phyloP scores from a whole-genome alignment of 169 alveolate genomes.

The Perkinsus marinus region DNA sequence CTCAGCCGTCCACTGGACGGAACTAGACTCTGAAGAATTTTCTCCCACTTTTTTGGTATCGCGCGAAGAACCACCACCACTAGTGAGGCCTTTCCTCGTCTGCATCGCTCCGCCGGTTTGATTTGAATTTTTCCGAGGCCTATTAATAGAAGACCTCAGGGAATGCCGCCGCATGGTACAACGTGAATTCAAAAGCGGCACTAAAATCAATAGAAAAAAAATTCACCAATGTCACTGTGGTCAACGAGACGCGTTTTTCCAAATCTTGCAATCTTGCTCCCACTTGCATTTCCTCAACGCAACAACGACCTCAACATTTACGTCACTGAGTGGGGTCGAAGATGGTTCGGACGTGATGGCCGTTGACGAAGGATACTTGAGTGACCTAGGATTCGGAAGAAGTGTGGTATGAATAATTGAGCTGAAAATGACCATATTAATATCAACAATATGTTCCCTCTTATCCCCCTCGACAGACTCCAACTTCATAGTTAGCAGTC shows the following conservation, averaged over 20 bases:
- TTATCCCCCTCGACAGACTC: neutral
- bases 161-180: neutral
- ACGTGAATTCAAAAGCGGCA: neutral
- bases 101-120: neutral
- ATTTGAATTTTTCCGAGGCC: neutral
- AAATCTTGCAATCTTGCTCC: neutral
- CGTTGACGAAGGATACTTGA: neutral
- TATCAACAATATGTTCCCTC: neutral
- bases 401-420: neutral
- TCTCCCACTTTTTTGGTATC: no score
- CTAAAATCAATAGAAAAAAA: neutral
- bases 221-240: neutral
- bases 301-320: neutral
- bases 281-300: neutral
- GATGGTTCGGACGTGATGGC: neutral
- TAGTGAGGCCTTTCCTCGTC: no score
- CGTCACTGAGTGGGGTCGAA: neutral
- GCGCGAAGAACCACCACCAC: no score
- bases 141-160: neutral
- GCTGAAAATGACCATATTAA: neutral
- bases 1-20: neutral
- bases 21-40: neutral
- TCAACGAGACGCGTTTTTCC: neutral
- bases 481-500: neutral
- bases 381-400: neutral